These are phyloP conservation scores for Akanthomyces lecanii DNA, from an alignment of 2,329 filamentous ascomycete genomes.

Conservation along the genomic window DNA sequence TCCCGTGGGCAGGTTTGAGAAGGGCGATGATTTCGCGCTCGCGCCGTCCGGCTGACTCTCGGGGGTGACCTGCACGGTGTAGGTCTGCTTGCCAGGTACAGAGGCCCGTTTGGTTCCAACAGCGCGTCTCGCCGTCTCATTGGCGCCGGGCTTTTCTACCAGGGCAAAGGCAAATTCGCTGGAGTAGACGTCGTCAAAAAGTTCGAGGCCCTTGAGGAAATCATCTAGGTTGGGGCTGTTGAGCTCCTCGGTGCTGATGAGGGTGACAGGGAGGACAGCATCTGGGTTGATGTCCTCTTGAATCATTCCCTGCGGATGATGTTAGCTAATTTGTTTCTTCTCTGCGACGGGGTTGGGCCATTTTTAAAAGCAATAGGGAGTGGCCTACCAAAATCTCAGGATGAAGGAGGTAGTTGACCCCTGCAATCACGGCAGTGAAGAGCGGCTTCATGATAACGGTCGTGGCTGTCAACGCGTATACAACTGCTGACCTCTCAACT, in stretches of 20 bases:
- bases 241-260: conserved; percentile 36
- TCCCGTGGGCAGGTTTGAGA: conserved; percentile 32
- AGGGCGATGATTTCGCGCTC: conserved; percentile 20
- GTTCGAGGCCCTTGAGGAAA: conserved; percentile 30
- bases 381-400: conserved; percentile 12
- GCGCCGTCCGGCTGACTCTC: conserved; percentile 19
- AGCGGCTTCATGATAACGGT: conserved; percentile 16
- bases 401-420: conserved; percentile 16
- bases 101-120: not conserved
- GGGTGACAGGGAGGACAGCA: conserved; percentile 37
- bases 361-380: not conserved
- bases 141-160: conserved; percentile 33
- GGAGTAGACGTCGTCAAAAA: conserved; percentile 37
- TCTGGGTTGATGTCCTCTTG: conserved; percentile 39
- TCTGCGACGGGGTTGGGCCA: not conserved
- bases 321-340: not conserved
- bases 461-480: not conserved
- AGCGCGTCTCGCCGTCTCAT: conserved; percentile 17
- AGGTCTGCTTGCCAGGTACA: conserved; percentile 1
- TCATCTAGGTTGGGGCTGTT: conserved; percentile 32
- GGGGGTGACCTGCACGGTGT: conserved; percentile 9
- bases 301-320: conserved; percentile 33
- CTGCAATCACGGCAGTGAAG: conserved; percentile 15
- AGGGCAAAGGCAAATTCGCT: conserved; percentile 36
- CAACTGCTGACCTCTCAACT: too few relatives aligned